phyloP scores from a whole-genome alignment of 371 early-diverging fungal species.

The Apophysomyces ossiformis region DNA sequence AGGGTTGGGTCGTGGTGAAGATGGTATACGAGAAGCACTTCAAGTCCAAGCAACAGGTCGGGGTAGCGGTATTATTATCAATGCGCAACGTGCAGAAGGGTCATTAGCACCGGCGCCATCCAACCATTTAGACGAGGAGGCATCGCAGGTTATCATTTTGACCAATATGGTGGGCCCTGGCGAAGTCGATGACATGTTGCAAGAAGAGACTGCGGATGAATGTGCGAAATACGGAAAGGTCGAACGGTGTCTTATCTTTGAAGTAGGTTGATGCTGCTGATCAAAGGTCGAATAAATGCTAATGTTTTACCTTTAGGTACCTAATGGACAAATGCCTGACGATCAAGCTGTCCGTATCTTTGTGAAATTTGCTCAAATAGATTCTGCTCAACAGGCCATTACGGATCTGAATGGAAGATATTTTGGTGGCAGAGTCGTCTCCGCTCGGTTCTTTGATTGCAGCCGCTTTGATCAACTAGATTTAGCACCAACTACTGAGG shows the following conservation, averaged over 20 bases:
- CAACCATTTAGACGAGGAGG: background rate
- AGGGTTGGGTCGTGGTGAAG: constrained; percentile 40
- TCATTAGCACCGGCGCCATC: constrained; percentile 3
- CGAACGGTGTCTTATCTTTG: constrained; percentile 68
- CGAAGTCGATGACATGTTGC: constrained; percentile 73
- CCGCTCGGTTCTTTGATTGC: constrained; percentile 62
- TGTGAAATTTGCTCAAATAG: constrained; percentile 62
- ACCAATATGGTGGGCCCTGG: constrained; percentile 75
- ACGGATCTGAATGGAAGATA: constrained; percentile 72
- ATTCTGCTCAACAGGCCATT: constrained; percentile 62
- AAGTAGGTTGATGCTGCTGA: constrained; percentile 37
- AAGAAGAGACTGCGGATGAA: constrained; percentile 79
- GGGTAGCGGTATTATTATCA: constrained; percentile 38
- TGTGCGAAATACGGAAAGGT: constrained; percentile 78
- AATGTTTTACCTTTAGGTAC: constrained; percentile 27
- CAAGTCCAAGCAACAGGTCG: constrained; percentile 37
- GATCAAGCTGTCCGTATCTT: constrained; percentile 75
- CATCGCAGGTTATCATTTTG: constrained; percentile 53
- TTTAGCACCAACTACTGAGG: constrained; percentile 58
- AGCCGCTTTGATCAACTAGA: constrained; percentile 58
- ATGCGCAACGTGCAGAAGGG: constrained; percentile 12
- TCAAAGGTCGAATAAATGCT: background rate
- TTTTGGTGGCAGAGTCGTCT: constrained; percentile 76
- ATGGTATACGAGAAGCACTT: constrained; percentile 43
- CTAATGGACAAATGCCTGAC: constrained; percentile 55